Percentiles rank a stretch among this genome's conserved stretches.
phyloP scores from a whole-genome alignment of 257 asterid species.

The Verbascum thapsus region DNA sequence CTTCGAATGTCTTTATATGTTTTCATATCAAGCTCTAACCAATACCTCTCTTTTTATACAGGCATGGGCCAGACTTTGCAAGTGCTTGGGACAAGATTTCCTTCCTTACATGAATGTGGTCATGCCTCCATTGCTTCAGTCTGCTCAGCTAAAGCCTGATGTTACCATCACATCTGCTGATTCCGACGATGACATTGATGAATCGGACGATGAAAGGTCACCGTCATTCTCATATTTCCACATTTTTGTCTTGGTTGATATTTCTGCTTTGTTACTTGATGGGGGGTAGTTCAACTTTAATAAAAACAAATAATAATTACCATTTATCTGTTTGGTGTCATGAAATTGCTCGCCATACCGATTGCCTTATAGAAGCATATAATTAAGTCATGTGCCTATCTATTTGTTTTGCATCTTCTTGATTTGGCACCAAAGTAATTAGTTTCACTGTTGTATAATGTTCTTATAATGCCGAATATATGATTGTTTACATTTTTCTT shows the following conservation, averaged over 20 bases:
- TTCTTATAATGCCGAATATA: conserved; percentile 11
- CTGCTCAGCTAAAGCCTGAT: conserved; percentile 87
- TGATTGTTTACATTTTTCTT: conserved; percentile 10
- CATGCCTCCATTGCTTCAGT: conserved; percentile 82
- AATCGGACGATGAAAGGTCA: conserved; percentile 78
- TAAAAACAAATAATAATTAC: neutral
- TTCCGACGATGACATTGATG: conserved; percentile 69
- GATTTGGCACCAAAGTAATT: conserved; percentile 12
- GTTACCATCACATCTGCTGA: conserved; percentile 76
- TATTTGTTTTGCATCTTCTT: conserved; percentile 9
- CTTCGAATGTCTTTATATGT: neutral
- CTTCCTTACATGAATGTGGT: conserved; percentile 81
- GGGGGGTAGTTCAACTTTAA: conserved; percentile 1
- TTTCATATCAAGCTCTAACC: conserved; percentile 7
- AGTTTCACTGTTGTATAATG: neutral
- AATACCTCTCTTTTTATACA: conserved; percentile 26
- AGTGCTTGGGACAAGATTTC: conserved; percentile 86
- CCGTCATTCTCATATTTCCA: neutral
- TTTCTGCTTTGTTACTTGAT: conserved; percentile 1
- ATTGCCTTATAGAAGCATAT: conserved; percentile 1
- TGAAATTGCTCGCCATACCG: conserved; percentile 3
- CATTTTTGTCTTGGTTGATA: neutral
- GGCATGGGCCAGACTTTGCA: conserved; percentile 94
- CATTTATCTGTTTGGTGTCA: neutral
- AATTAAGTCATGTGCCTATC: conserved; percentile 15